Evolutionary conservation across 164 flowering plant species (phyloP).

Genomic region (Stephania cephalantha): DNA sequence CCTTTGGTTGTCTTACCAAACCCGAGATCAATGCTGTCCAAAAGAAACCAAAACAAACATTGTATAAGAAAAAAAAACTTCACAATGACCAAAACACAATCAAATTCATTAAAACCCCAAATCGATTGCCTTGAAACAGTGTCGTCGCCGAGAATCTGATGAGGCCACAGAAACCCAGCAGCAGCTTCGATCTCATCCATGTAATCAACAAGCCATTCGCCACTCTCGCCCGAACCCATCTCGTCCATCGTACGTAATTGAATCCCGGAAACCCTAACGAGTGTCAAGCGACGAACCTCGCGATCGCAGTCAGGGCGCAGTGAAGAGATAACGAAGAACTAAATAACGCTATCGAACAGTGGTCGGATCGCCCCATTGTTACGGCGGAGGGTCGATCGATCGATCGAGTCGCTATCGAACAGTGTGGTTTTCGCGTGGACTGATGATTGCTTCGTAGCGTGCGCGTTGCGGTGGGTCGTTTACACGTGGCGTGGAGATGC

Average conservation of each 20-base stretch:
- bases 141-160: slow-evolving; percentile 16
- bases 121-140: slow-evolving; percentile 10
- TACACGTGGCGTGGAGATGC: too few relatives aligned
- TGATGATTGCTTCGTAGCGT: too few relatives aligned
- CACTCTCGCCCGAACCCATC: slow-evolving; percentile 13
- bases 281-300: too few relatives aligned
- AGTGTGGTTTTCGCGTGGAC: too few relatives aligned
- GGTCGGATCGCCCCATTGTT: too few relatives aligned
- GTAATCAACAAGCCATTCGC: slow-evolving; percentile 21
- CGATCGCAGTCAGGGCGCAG: too few relatives aligned
- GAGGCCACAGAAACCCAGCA: slow-evolving; percentile 21
- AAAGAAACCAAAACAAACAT: neutral
- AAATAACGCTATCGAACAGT: too few relatives aligned
- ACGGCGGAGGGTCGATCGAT: too few relatives aligned
- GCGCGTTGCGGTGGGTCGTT: too few relatives aligned
- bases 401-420: too few relatives aligned
- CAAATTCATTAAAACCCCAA: neutral
- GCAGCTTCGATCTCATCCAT: slow-evolving; percentile 20
- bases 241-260: neutral
- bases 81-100: neutral
- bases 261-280: too few relatives aligned
- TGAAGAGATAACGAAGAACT: too few relatives aligned
- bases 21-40: slow-evolving; percentile 15
- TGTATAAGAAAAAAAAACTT: neutral
- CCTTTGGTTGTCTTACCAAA: slow-evolving; percentile 13